Evolutionary conservation across 2,329 filamentous ascomycete genomes (phyloP), one percentile per base, ranked within the genome.

Genomic region (Sclerotinia borealis): DNA sequence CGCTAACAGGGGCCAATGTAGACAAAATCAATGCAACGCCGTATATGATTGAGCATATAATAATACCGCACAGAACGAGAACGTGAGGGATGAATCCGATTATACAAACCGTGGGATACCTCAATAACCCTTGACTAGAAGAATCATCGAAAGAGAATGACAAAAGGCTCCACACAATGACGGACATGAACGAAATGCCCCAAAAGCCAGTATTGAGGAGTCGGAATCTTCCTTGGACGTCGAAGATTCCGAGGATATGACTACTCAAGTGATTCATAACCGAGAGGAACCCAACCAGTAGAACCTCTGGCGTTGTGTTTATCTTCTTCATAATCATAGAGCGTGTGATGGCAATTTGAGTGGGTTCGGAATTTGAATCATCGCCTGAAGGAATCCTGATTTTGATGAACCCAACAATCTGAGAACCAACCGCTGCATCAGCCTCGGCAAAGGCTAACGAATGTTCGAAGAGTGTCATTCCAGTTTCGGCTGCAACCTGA

Each of bases 391-490:
- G 67, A 27, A 64, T 47, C 37, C 55, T 64, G 19, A 51, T 63
- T 54, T 69, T 72, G 10, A 66, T 70, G 19, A 61, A 68, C 10
- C 71, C 72, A 76, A 50, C 88, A 17, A 96, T 83, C 58, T 92
- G 90, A 68, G 88, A 90, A 70, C 87, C 88, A 51, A 97, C 87
- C 67, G 93, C 90, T 36, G 91, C 89, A 75, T 99, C 95, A 10
- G 93, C 93, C 76, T 99, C 95, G 13, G 93, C 92, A 77, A 98
- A 99, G 2, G 93, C 93, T 10, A 99, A 81, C 0, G 93, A 97
- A 73, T 97, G 93, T 74, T 99, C 95, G 71, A 98, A 96, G 2
- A 97, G 84, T 0, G 93, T 96, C 91, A 98, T 96, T 22, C 92
- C 93, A 1, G 92, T 96, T 77, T 98, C 95, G 0, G 91, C 89